Percentiles rank a stretch among this genome's conserved stretches.
Conservation (phyloP, 495 filamentous ascomycete species). For the Elaphomyces granulatus region DNA sequence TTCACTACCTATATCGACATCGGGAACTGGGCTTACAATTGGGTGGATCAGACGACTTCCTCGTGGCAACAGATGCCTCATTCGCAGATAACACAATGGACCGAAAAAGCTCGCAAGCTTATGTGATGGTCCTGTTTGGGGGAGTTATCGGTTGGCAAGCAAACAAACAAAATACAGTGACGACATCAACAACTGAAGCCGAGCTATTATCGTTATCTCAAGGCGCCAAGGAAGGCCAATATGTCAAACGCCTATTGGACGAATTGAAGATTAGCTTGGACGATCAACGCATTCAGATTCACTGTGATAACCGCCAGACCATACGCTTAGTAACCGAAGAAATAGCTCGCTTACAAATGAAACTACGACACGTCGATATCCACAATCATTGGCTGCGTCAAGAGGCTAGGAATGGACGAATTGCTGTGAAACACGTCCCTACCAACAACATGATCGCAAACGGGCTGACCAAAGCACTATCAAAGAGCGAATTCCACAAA, state of each 20-base stretch:
- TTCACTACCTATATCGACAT: conserved; percentile 1
- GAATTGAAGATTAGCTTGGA: background rate
- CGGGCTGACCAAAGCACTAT: background rate
- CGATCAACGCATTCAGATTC: background rate
- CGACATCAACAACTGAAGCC: background rate
- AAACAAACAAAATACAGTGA: background rate
- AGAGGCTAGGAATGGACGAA: background rate
- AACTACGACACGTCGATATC: background rate
- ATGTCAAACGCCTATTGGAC: background rate
- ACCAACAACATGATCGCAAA: background rate
- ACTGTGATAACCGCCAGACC: background rate
- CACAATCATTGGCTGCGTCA: background rate
- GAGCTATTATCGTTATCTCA: background rate
- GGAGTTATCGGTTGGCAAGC: background rate
- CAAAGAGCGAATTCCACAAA: background rate
- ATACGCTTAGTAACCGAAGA: background rate
- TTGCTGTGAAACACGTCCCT: background rate
- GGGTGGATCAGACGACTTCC: background rate
- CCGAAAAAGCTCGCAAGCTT: background rate
- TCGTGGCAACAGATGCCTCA: background rate
- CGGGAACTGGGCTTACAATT: background rate
- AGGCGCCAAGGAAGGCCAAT: background rate
- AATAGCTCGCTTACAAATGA: background rate
- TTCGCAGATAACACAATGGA: background rate
- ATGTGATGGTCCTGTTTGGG: background rate